phyloP scores from a whole-genome alignment of 208 protist genomes.

The Endotrypanum monterogeii region DNA sequence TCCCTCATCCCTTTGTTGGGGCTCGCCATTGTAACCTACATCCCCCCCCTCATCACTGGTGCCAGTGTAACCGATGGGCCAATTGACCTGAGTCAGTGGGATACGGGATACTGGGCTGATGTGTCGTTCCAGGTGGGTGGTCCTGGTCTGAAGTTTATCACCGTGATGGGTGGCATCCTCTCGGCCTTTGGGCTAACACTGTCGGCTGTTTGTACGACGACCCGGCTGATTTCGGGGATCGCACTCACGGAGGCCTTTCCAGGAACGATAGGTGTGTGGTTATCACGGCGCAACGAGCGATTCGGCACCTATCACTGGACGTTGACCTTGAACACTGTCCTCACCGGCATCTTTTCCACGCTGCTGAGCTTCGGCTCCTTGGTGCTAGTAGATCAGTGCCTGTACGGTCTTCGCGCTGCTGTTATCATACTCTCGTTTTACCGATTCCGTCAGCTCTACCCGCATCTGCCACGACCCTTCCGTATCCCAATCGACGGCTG shows the following conservation, averaged over 20 bases:
- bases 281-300: conserved; percentile 57
- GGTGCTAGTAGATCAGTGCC: conserved; percentile 71
- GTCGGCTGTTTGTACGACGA: conserved; percentile 77
- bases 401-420: conserved; percentile 72
- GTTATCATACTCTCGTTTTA: conserved; percentile 67
- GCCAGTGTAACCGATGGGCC: conserved; percentile 48
- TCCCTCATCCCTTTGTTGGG: conserved; percentile 67
- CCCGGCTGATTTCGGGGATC: conserved; percentile 64
- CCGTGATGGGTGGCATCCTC: conserved; percentile 54
- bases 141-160: conserved; percentile 44
- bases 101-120: conserved; percentile 71
- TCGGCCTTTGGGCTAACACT: conserved; percentile 74
- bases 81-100: conserved; percentile 63
- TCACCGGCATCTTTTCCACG: conserved; percentile 65
- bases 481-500: conserved; percentile 52
- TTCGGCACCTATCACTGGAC: conserved; percentile 79
- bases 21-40: conserved; percentile 71
- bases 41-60: conserved; percentile 71
- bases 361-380: conserved; percentile 67
- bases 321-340: conserved; percentile 63
- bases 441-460: conserved; percentile 60
- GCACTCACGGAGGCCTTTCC: conserved; percentile 76
- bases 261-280: conserved; percentile 45
- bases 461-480: conserved; percentile 65
- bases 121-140: conserved; percentile 58